A percentile compares a stretch with the other conserved stretches of the same genome.
Evolutionary conservation across 1,139 yeast species (phyloP).

Genomic region (Debaryomyces coudertii): DNA sequence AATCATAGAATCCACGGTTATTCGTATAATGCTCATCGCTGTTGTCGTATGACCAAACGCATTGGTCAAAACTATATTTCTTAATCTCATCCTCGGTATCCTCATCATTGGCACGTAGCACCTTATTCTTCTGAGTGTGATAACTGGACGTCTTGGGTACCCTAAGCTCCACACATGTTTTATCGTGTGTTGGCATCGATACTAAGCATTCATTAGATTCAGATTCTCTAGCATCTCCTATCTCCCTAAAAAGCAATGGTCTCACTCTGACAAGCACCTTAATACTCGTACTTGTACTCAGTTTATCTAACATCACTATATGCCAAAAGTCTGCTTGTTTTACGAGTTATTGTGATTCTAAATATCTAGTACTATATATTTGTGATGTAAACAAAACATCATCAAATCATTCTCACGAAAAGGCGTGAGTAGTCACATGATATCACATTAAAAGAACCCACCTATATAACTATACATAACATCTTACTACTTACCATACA

Average conservation of each 20-base stretch:
- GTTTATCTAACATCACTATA: neutral
- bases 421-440: conserved; percentile 1
- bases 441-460: neutral
- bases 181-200: conserved; percentile 33
- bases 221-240: conserved; percentile 9
- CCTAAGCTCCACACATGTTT: conserved; percentile 23
- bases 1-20: conserved; percentile 53
- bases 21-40: conserved; percentile 39
- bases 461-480: neutral
- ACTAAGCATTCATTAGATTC: conserved; percentile 24
- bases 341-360: neutral
- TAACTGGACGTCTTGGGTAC: conserved; percentile 27
- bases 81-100: conserved; percentile 24
- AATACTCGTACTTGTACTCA: conserved; percentile 28
- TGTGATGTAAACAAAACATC: conserved; percentile 5
- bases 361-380: neutral
- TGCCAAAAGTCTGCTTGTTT: neutral
- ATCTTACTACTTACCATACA: neutral
- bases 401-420: neutral
- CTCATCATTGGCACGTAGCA: neutral
- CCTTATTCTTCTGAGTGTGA: conserved; percentile 14
- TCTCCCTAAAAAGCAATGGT: conserved; percentile 46
- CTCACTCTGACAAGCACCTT: conserved; percentile 52
- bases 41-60: conserved; percentile 58
- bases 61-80: conserved; percentile 56